Evolutionary conservation across 495 filamentous ascomycete species (phyloP), one percentile per base, ranked within the genome.

Genomic region (Corynascus novoguineensis): DNA sequence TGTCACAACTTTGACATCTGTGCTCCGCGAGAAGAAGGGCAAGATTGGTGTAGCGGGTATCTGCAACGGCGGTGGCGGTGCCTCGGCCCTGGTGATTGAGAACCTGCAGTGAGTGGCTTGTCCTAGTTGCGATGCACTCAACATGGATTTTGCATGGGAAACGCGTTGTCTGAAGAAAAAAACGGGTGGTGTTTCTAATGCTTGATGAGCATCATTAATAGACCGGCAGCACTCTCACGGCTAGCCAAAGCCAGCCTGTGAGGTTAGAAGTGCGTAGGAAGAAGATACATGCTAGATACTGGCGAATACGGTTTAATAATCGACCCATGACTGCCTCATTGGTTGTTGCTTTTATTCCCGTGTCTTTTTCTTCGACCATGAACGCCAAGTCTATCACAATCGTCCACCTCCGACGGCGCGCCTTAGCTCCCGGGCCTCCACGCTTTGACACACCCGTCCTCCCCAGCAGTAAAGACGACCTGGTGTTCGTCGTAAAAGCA

Each of bases 21-120:
- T 97, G 52, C 71, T 98, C 66, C 87, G 82, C 72, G 88, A 92
- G 61, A 89, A 90, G 78, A 86, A 88, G 68, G 91, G 83, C 51
- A 97, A 95, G 85, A 83, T 97, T 71, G 93, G 93, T 45, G 87
- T 83, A 67, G 91, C 88, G 34, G 93, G 92, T 40, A 98, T 98
- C 67, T 98, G 93, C 82, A 98, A 98, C 75, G 93, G 93, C 55
- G 93, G 93, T 38, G 93, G 93, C 63, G 93, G 93, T 63, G 93
- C 93, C 37, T 89, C 85, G 66, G 92, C 95, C 46, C 74, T 98
- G 55, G 87, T 98, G 50, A 78, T 98, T 63, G 92, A 98, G 78
- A 82, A 71, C 60, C 62, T 83, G 61, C 72, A 76, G 68, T 79
- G 68, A 78, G 69, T 72, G 50, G 44, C 41, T 27, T 55, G 59